Base-by-base conservation (phyloP, 2,329 filamentous ascomycete genomes). In the Claviceps purpurea region DNA sequence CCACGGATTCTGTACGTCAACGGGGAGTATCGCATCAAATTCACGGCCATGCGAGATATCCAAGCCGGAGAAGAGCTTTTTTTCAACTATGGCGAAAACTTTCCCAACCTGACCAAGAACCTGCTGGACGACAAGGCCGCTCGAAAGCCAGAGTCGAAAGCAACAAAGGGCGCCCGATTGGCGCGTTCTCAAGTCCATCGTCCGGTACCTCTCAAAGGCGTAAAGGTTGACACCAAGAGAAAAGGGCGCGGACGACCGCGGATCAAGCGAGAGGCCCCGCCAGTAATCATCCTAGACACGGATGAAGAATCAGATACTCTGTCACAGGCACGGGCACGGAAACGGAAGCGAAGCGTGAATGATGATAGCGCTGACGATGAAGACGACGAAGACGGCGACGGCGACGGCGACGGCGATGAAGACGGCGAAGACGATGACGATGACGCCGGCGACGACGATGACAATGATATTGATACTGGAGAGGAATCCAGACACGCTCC, bases 41-140 rank as follows among this genome's bases (percentile, higher is more conserved):
- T 93, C 59, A 81, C 78, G 47, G 85, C 87, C 0, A 71, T 76
- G 51, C 73, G 78, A 2, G 75, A 84, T 42, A 85, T 93, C 60
- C 73, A 76, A 54, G 73, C 77, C 3, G 87, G 87, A 24, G 83
- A 89, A 55, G 87, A 93, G 65, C 69, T 94, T 0, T 85, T 89
- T 62, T 94, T 91, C 65, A 79, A 91, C 62, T 93, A 94, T 59
- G 85, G 85, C 43, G 77, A 82, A 60, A 78, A 82, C 55, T 84
- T 84, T 59, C 78, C 79, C 13, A 81, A 82, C 54, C 64, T 83
- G 53, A 80, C 67, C 5, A 68, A 70, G 62, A 70, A 70, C 57
- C 58, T 70, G 46, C 61, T 70, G 50, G 67, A 70, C 54, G 60
- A 65, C 56, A 68, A 68, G 58, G 65, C 64, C 43, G 63, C 63